phyloP scores from a whole-genome alignment of 176 grass and related monocot species.

The Tillandsia fasciculata region DNA sequence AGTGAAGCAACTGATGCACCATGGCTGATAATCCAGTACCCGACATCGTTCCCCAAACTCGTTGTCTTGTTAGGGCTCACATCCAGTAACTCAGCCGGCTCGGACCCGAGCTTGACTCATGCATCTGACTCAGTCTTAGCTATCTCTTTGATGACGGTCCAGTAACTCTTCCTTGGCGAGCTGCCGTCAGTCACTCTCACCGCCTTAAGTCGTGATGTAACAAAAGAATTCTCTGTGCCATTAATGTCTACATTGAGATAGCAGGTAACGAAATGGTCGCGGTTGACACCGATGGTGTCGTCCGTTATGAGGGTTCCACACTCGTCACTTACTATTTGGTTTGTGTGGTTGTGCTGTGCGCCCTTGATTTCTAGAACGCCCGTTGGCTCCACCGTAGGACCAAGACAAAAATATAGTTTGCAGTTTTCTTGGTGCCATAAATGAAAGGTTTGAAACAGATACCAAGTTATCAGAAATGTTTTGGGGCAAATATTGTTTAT shows the following conservation, averaged over 20 bases:
- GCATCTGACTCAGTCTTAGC: conserved; percentile 45
- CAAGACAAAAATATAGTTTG: too few species aligned
- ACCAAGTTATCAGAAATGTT: too few species aligned
- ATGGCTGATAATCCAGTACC: conserved; percentile 35
- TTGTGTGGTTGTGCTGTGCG: conserved; percentile 34
- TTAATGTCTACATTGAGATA: conserved; percentile 67
- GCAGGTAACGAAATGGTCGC: conserved; percentile 79
- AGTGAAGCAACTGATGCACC: conserved; percentile 48
- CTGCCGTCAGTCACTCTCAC: background rate
- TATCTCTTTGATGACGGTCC: conserved; percentile 51
- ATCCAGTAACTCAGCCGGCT: conserved; percentile 38
- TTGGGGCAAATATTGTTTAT: too few species aligned
- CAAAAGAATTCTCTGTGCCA: conserved; percentile 63
- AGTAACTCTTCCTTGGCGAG: conserved; percentile 54
- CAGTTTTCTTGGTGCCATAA: too few species aligned
- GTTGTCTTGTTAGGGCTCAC: conserved; percentile 58
- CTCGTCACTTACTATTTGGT: conserved; percentile 35
- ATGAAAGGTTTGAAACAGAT: too few species aligned
- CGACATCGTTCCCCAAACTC: conserved; percentile 40
- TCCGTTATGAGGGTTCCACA: conserved; percentile 42
- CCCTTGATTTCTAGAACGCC: conserved; percentile 55
- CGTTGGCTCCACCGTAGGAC: conserved; percentile 32
- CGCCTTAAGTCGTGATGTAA: conserved; percentile 34
- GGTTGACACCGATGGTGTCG: conserved; percentile 64
- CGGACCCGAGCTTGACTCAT: conserved; percentile 24